These are phyloP conservation scores for Leccinum subrobustum DNA, from an alignment of 1,284 basidiomycete species.

Conservation along the genomic window DNA sequence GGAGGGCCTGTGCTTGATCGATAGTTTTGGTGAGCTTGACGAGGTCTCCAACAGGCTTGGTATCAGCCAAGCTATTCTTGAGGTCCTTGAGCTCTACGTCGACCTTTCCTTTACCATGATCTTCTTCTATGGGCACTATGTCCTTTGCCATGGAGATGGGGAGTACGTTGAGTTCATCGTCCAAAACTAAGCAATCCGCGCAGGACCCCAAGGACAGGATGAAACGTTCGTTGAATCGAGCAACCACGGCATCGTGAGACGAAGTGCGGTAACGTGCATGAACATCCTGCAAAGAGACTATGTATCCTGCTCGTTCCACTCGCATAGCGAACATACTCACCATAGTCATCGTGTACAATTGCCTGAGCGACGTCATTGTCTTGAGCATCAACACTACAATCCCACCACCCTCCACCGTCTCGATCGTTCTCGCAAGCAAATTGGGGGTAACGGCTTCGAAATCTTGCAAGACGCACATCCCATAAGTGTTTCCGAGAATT, in stretches of 20 bases:
- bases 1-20: constrained; percentile 89
- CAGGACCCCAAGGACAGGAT: constrained; percentile 92
- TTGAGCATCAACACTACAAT: constrained; percentile 90
- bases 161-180: constrained; percentile 97
- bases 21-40: constrained; percentile 91
- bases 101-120: constrained; percentile 44
- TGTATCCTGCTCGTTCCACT: not conserved
- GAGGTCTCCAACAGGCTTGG: constrained; percentile 87
- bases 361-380: constrained; percentile 92
- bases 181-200: constrained; percentile 89
- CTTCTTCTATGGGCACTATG: constrained; percentile 72
- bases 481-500: constrained; percentile 40
- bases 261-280: constrained; percentile 92
- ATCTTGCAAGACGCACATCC: too few species aligned
- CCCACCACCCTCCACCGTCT: constrained; percentile 98
- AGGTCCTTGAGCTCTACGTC: constrained; percentile 78
- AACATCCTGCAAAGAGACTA: constrained; percentile 66
- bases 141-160: constrained; percentile 97
- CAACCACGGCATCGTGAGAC: constrained; percentile 86
- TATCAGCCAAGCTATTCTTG: constrained; percentile 79
- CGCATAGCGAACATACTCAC: constrained; percentile 42
- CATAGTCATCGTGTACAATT: constrained; percentile 97
- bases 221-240: constrained; percentile 98
- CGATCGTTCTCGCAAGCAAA: constrained; percentile 88
- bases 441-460: too few species aligned